phyloP scores from a whole-genome alignment of 768 basidiomycete species.

The Galerina marginata region DNA sequence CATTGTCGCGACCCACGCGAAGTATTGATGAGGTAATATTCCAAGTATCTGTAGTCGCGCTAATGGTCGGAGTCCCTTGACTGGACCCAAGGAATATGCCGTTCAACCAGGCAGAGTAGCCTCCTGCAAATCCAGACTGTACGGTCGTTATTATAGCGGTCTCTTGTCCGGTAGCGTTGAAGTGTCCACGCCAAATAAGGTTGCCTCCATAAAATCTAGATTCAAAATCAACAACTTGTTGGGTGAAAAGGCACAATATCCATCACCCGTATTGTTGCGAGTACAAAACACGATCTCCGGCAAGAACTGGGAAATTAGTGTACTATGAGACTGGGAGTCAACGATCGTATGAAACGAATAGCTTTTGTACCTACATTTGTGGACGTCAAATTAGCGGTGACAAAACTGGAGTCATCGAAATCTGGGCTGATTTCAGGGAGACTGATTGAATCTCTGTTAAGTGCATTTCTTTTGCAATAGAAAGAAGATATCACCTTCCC shows the following conservation, averaged over 20 bases:
- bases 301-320: constrained; percentile 52
- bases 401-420: constrained; percentile 56
- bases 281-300: constrained; percentile 50
- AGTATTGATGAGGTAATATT: constrained; percentile 41
- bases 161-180: constrained; percentile 53
- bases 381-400: constrained; percentile 44
- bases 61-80: constrained; percentile 48
- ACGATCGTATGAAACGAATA: neutral
- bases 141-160: constrained; percentile 50
- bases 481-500: constrained; percentile 39
- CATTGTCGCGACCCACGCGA: constrained; percentile 44
- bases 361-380: constrained; percentile 44
- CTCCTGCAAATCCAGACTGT: constrained; percentile 57
- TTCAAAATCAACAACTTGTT: neutral
- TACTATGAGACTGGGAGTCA: constrained; percentile 35
- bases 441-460: constrained; percentile 26
- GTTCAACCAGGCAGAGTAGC: constrained; percentile 57
- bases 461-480: neutral
- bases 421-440: constrained; percentile 52
- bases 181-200: constrained; percentile 58
- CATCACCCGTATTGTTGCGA: constrained; percentile 56
- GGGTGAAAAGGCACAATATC: neutral
- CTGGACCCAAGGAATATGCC: constrained; percentile 54
- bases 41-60: constrained; percentile 49
- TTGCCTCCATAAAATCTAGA: constrained; percentile 58